phyloP scores from a whole-genome alignment of 345 rosid species.

The Populus euphratica region DNA sequence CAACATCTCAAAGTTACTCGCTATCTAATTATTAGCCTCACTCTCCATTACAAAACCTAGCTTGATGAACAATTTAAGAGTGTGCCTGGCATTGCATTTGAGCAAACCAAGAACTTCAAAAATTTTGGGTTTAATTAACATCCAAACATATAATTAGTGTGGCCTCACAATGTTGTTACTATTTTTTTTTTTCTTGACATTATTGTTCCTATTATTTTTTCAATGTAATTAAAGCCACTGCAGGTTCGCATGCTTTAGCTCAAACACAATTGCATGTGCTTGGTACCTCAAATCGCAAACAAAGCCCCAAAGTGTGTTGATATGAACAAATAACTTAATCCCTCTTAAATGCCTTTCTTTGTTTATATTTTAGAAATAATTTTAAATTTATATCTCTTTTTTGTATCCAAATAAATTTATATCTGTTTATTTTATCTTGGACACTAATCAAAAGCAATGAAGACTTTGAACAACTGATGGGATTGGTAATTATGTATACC shows the following conservation, averaged over 20 bases:
- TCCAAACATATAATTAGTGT: background rate
- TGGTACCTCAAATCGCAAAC: background rate
- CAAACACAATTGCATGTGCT: background rate
- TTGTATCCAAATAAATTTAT: too few relatives aligned
- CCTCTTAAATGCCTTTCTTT: background rate
- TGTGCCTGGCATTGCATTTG: background rate
- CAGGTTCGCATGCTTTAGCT: background rate
- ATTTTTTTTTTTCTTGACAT: background rate
- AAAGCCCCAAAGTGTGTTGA: background rate
- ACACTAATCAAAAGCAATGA: background rate
- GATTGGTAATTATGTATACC: background rate
- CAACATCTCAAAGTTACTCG: background rate
- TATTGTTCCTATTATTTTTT: background rate
- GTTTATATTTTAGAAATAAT: too few relatives aligned
- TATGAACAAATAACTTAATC: background rate
- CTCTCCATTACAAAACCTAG: background rate
- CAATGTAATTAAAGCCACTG: background rate
- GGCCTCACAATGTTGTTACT: background rate
- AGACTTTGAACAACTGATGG: background rate
- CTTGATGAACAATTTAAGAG: background rate
- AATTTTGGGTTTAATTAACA: background rate
- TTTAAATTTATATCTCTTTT: too few relatives aligned
- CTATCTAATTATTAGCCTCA: background rate
- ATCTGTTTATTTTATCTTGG: too few relatives aligned
- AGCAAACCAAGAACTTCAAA: too few relatives aligned